Base-by-base conservation (phyloP, 1,284 basidiomycete genomes). In the Leccinum colubrinum region DNA sequence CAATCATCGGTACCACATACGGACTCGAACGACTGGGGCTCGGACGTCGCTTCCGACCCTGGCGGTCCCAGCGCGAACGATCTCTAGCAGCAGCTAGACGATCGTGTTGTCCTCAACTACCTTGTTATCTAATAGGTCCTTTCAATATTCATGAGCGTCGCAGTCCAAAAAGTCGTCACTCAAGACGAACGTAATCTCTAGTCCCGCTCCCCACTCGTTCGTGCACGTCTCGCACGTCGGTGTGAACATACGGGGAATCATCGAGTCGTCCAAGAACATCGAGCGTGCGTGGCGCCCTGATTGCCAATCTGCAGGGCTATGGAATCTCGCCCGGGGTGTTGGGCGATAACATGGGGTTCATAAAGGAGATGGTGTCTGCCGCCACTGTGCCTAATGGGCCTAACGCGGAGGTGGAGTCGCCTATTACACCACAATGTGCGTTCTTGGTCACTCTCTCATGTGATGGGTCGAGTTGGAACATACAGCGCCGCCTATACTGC, bases 211-310 rank as follows among this genome's bases (percentile, higher is more conserved):
- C 2, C 82, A 86, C 57, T 86, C 89, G n/a, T 97, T 96, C 79
- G 84, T 88, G 68, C 95, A 96, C 71, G 84, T 95, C 54, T 87
- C 90, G 6, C 95, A 97, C 75, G 90, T 97, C 77, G 94, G 94
- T 9, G 85, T 92, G 68, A 86, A 88, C 67, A 78, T 81, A 33
- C 82, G 87, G 56, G 86, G 86, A 3, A 73, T 74, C 57, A 86
- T 93, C 57, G 93, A 94, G 77, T 84, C 86, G 11, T 87, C 86
- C 17, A 83, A 84, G 63, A 88, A 88, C 67, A 84, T 95, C 35
- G 91, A 94, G 69, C 86, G 87, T 4, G 84, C 84, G 50, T 96
- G 93, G 83, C 63, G 77, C 81, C 55, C 76, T 92, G 61, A 78
- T 91, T 25, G 79, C 85, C 59, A 86, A 90, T 75, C 77, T 92